Evolutionary conservation across 148 eudicot genomes (phyloP), one percentile per base, ranked within the genome.

Genomic region (Rhododendron henanense): DNA sequence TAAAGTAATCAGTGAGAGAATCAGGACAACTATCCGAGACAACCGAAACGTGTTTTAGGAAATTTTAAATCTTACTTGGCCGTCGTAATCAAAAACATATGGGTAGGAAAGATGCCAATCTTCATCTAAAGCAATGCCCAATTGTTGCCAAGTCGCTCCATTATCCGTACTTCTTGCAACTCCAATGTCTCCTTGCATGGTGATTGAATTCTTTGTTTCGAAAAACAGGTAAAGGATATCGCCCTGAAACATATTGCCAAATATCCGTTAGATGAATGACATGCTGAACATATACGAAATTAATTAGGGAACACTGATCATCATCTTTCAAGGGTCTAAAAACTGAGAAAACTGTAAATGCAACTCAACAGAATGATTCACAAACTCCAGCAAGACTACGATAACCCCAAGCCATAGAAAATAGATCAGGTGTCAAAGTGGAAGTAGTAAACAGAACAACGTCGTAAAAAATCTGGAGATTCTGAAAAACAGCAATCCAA

Each of bases 71-170:
- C 92, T 88, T 92, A 95, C 99, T 79, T 95, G 91, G 82, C 89
- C 96, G 79, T 91, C 88, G 90, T 92, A 91, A 67, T 92, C 84
- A 79, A 97, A 97, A 86, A 97, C 90, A 84, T 91, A 97, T 31
- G 99, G 99, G 87, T 91, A 95, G 57, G 99, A 97, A 85, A 97
- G 98, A 90, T 97, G 99, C 99, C 99, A 97, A 44, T 93, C 93
- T 84, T 97, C 99, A 90, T 97, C 98, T 86, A 97, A 90, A 80
- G 95, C 99, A 83, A 91, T 89, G 61, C 99, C 99, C 90, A 97
- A 83, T 82, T 88, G 95, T 90, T 95, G 86, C 99, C 99, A 97
- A 47, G 98, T 92, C 41, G 94, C 98, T 84, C 99, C 99, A 31
- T 92, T 93, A 86, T 97, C 98, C 13, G 84, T 82, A 91, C 99